These are phyloP conservation scores for Akebia trifoliata DNA, from an alignment of 164 flowering plant genomes.

Conservation along the genomic window DNA sequence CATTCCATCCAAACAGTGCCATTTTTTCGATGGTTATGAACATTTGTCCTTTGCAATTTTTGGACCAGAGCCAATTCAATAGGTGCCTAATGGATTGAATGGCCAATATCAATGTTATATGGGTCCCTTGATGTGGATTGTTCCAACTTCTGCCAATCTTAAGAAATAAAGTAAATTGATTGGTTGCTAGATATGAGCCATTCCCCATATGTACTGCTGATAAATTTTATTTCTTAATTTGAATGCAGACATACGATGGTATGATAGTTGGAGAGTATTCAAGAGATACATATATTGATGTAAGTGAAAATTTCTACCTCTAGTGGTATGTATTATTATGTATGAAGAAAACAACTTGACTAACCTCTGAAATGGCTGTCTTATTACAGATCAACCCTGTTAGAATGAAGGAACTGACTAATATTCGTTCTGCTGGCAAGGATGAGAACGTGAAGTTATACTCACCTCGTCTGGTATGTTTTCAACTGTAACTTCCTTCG, in stretches of 20 bases:
- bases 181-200: too few relatives aligned
- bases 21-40: neutral
- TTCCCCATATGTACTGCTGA: too few relatives aligned
- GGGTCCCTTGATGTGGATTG: too few relatives aligned
- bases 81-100: slow-evolving; percentile 4
- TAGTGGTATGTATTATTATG: neutral
- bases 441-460: slow-evolving; percentile 93
- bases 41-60: neutral
- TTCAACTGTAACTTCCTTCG: too few relatives aligned
- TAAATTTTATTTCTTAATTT: too few relatives aligned
- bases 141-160: too few relatives aligned
- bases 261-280: slow-evolving; percentile 99
- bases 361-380: slow-evolving; percentile 13
- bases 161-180: too few relatives aligned
- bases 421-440: slow-evolving; percentile 76
- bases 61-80: neutral
- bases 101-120: too few relatives aligned
- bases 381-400: slow-evolving; percentile 78
- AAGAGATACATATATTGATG: slow-evolving; percentile 94
- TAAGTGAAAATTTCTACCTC: slow-evolving; percentile 33
- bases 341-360: slow-evolving; percentile 7
- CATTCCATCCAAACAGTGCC: neutral
- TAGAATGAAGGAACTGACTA: slow-evolving; percentile 67
- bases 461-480: slow-evolving; percentile 87
- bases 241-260: slow-evolving; percentile 86